A percentile compares a stretch with the other conserved stretches of the same genome.
These are phyloP conservation scores for Globisporangium middletonii DNA, from an alignment of 352 stramenopile genomes.

Conservation along the genomic window DNA sequence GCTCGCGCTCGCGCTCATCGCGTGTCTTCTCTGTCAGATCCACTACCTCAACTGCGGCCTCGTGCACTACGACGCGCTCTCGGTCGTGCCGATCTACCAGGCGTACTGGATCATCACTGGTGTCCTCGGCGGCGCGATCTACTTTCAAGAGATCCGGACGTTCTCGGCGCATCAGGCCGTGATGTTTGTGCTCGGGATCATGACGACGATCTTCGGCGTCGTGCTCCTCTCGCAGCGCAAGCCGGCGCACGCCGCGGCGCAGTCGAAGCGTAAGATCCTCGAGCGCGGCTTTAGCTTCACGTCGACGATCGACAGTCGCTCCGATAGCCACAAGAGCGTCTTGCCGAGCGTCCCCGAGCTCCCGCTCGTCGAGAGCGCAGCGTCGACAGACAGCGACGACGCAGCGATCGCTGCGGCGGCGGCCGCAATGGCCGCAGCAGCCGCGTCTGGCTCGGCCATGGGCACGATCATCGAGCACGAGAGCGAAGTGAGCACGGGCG, in stretches of 20 bases:
- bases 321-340: constrained; percentile 14
- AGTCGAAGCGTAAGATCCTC: constrained; percentile 44
- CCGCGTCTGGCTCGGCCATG: constrained; percentile 12
- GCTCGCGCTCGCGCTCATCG: constrained; percentile 49
- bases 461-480: constrained; percentile 29
- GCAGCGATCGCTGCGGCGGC: neutral
- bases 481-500: constrained; percentile 27
- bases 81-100: constrained; percentile 82
- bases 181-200: constrained; percentile 84
- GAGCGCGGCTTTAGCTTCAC: constrained; percentile 70
- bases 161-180: constrained; percentile 67
- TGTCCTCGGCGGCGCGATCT: constrained; percentile 85
- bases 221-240: constrained; percentile 76
- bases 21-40: constrained; percentile 66
- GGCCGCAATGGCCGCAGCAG: neutral
- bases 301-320: constrained; percentile 21
- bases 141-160: constrained; percentile 87
- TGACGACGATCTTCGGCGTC: constrained; percentile 79
- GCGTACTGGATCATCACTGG: constrained; percentile 88
- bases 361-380: constrained; percentile 6
- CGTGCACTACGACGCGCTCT: constrained; percentile 74
- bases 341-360: constrained; percentile 18
- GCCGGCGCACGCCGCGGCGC: constrained; percentile 25
- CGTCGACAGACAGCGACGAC: constrained; percentile 8
- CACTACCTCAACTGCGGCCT: constrained; percentile 78